Evolutionary conservation across 2,329 filamentous ascomycete genomes (phyloP).

Genomic region (Arthrobotrys megalospora): DNA sequence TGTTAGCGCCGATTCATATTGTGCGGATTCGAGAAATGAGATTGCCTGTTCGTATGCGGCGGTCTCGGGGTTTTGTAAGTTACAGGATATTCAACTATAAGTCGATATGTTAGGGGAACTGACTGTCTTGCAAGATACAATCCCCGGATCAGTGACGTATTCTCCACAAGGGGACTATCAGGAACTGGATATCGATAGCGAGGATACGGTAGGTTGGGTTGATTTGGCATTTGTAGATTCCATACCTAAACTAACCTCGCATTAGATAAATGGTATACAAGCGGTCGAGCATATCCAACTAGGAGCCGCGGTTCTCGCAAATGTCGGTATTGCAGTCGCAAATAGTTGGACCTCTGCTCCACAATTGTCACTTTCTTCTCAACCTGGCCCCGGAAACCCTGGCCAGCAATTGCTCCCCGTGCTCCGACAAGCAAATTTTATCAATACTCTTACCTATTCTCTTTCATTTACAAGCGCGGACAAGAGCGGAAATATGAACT

Average conservation of each 20-base stretch:
- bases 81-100: background rate
- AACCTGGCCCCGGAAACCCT: background rate
- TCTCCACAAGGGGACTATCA: conserved; percentile 37
- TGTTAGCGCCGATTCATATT: conserved; percentile 22
- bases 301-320: conserved; percentile 10
- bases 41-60: conserved; percentile 49
- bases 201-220: conserved; percentile 30
- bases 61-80: conserved; percentile 57
- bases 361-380: conserved; percentile 36
- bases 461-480: conserved; percentile 45
- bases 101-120: background rate
- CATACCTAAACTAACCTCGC: background rate
- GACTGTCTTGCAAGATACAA: conserved; percentile 26
- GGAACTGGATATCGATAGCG: conserved; percentile 5
- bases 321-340: conserved; percentile 47
- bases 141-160: conserved; percentile 52
- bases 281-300: conserved; percentile 36
- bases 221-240: background rate
- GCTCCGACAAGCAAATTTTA: conserved; percentile 31
- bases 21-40: conserved; percentile 31
- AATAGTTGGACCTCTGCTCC: conserved; percentile 43
- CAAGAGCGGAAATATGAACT: conserved; percentile 15
- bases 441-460: conserved; percentile 48
- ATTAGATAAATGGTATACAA: conserved; percentile 47
- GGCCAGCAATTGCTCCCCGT: conserved; percentile 49